phyloP scores from a whole-genome alignment of 345 rosid species.

The Sonneratia alba region DNA sequence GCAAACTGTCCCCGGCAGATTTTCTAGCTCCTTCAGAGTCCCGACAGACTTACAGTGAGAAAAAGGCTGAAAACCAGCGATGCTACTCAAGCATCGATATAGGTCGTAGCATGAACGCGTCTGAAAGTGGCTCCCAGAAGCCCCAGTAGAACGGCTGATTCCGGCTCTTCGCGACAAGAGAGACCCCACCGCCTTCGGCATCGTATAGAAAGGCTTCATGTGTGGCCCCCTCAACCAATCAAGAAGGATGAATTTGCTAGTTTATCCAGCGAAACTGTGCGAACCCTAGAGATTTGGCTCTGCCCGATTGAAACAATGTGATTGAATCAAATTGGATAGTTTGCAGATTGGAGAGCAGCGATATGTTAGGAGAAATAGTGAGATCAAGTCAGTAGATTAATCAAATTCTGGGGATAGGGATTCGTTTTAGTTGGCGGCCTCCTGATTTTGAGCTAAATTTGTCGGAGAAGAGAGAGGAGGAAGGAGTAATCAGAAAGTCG shows the following conservation, averaged over 20 bases:
- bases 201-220: constrained; percentile 58
- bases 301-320: background rate
- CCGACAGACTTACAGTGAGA: constrained; percentile 12
- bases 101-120: constrained; percentile 17
- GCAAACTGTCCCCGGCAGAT: constrained; percentile 10
- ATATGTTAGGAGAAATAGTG: background rate
- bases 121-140: constrained; percentile 14
- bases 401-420: background rate
- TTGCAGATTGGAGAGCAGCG: background rate
- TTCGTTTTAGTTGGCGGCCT: background rate
- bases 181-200: constrained; percentile 35
- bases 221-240: constrained; percentile 1
- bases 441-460: background rate
- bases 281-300: too few species aligned
- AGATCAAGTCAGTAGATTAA: background rate
- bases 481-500: too few species aligned
- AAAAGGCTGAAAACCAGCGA: constrained; percentile 27
- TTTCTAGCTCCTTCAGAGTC: constrained; percentile 15
- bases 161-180: constrained; percentile 29
- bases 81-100: constrained; percentile 30
- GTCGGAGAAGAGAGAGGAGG: background rate
- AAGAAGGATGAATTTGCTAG: background rate
- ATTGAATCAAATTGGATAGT: background rate
- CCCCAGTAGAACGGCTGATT: constrained; percentile 17
- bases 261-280: background rate